These are phyloP conservation scores for Orbilia quercus DNA, from an alignment of 2,329 filamentous ascomycete species.

Conservation along the genomic window DNA sequence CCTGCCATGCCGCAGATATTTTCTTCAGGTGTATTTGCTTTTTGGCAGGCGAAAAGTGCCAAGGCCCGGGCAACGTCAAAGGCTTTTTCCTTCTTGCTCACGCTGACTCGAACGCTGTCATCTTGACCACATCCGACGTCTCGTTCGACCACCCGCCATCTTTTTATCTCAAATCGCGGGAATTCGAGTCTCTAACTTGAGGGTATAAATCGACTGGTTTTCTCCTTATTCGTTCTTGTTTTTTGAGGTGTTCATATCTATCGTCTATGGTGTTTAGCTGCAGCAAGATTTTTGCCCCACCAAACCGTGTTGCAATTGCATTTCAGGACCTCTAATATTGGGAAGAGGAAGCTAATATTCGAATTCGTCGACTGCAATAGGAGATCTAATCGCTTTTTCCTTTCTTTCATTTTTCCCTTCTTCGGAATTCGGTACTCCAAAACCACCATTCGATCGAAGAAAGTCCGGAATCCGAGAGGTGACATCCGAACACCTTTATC, in stretches of 20 bases:
- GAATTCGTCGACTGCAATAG: neutral
- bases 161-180: neutral
- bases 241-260: conserved; percentile 4
- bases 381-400: neutral
- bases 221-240: neutral
- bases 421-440: neutral
- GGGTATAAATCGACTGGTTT: neutral
- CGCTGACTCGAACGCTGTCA: conserved; percentile 22
- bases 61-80: conserved; percentile 21
- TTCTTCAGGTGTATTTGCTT: too few species aligned
- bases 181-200: neutral
- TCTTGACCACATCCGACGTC: neutral
- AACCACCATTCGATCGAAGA: too few species aligned
- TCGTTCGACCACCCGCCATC: neutral
- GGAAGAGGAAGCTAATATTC: neutral
- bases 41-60: neutral
- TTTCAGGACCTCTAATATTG: neutral
- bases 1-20: neutral
- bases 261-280: neutral
- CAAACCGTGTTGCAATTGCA: conserved; percentile 18
- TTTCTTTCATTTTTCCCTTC: too few species aligned
- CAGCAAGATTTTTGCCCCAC: conserved; percentile 32
- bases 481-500: neutral
- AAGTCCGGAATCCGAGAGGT: too few species aligned
- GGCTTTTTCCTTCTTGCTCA: conserved; percentile 26